Base-by-base conservation (phyloP, 2,329 filamentous ascomycete species). In the Epichloe coenophiala region DNA sequence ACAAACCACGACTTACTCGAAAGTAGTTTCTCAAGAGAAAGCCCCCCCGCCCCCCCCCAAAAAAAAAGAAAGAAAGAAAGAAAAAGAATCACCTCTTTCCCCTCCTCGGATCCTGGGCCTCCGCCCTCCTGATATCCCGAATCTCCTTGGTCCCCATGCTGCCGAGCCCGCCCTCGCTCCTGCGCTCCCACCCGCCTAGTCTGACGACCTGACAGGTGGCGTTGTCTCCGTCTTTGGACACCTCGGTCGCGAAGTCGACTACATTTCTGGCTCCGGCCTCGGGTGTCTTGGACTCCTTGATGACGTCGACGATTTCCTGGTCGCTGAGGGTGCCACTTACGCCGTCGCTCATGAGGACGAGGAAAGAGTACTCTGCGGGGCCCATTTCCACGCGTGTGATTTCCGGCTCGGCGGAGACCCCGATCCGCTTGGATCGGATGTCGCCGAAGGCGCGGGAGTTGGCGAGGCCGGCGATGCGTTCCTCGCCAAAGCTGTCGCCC, bases 391-490 rank as follows among this genome's bases (percentile, higher is more conserved):
- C 72, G 37, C 86, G 81, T 1, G 79, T 81, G 54, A 96, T 81
- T 62, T 97, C 90, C 0, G 93, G 93, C 67, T 98, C 93, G 1
- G 93, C 93, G 4, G 85, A 90, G 12, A 98, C 91, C 31, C 93
- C 93, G 48, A 97, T 84, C 49, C 91, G 85, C 69, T 98, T 98
- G 51, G 83, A 87, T 36, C 78, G 78, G 69, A 96, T 88, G 70
- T 98, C 93, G 27, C 93, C 93, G 63, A 98, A 97, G 4, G 93
- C 78, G 33, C 93, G 86, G 35, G 88, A 94, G 69, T 98, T 98
- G 58, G 93, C 93, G 0, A 98, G 76, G 0, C 93, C 91, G 13
- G 83, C 83, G 66, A 98, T 93, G 58, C 93, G 88, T 68, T 97
- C 90, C 69, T 98, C 93, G 62, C 93, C 93, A 65, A 98, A 98